phyloP scores from a whole-genome alignment of 331 rosid genomes.

The Phaseolus coccineus region DNA sequence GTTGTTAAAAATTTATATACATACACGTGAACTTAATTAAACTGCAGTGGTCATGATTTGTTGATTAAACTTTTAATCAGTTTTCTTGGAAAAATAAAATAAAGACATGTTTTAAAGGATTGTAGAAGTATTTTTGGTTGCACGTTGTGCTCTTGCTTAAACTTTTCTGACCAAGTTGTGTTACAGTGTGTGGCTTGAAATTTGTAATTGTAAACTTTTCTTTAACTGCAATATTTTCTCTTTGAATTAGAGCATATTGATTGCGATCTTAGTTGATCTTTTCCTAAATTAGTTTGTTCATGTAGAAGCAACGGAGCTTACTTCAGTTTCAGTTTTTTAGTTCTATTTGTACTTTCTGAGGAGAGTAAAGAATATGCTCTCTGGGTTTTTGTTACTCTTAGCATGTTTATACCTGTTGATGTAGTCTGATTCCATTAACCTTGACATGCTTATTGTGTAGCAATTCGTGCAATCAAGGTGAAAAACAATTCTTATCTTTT shows the following conservation, averaged over 20 bases:
- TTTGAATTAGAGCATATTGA: not conserved
- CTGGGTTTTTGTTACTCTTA: not conserved
- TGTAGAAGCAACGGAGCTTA: not conserved
- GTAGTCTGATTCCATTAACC: not conserved
- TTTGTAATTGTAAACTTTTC: not conserved
- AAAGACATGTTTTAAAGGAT: not conserved
- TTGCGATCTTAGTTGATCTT: not conserved
- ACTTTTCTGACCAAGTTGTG: not conserved
- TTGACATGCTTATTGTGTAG: slow-evolving; percentile 45
- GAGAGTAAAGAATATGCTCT: not conserved
- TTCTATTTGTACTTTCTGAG: not conserved
- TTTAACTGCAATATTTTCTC: not conserved
- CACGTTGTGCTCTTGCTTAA: not conserved
- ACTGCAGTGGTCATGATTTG: too few species aligned
- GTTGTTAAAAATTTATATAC: not conserved
- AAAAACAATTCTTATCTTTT: slow-evolving; percentile 66
- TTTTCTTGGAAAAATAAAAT: not conserved
- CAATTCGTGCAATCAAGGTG: slow-evolving; percentile 66
- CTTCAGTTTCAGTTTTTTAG: not conserved
- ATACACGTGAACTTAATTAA: not conserved
- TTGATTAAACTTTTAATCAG: not conserved
- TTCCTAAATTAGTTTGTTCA: not conserved
- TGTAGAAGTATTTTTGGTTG: not conserved
- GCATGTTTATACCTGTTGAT: not conserved
- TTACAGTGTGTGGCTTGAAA: not conserved